Percentiles rank a stretch among this genome's conserved stretches.
These are phyloP conservation scores for Diaporthe ilicicola DNA, from an alignment of 2,329 filamentous ascomycete genomes.

Conservation along the genomic window DNA sequence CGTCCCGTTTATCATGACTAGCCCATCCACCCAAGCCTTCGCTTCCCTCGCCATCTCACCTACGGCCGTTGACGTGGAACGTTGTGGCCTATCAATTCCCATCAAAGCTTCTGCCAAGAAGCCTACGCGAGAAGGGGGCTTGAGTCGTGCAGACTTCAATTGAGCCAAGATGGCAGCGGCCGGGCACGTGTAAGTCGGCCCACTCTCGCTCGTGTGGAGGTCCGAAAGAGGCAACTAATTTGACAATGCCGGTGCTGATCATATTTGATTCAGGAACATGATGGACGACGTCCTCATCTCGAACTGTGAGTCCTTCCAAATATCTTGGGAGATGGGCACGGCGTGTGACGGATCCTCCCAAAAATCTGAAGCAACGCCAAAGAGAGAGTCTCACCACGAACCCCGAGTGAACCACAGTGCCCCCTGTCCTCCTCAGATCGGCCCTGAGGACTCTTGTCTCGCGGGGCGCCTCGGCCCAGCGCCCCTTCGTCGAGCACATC, in stretches of 20 bases:
- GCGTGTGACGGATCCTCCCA: background rate
- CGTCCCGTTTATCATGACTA: background rate
- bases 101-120: background rate
- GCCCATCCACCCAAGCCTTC: too few species aligned
- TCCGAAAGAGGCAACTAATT: slow-evolving; percentile 8
- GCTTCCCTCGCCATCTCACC: background rate
- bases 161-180: slow-evolving; percentile 10
- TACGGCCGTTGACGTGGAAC: background rate
- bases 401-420: slow-evolving; percentile 37
- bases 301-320: slow-evolving; percentile 41
- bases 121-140: background rate
- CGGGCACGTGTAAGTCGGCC: slow-evolving; percentile 26
- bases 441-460: slow-evolving; percentile 45
- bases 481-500: slow-evolving; percentile 45
- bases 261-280: slow-evolving; percentile 43
- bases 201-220: background rate
- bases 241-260: slow-evolving; percentile 19
- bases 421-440: slow-evolving; percentile 44
- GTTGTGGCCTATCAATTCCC: background rate
- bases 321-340: too few species aligned
- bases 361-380: background rate
- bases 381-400: background rate
- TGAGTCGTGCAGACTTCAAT: slow-evolving; percentile 1
- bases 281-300: slow-evolving; percentile 53
- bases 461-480: slow-evolving; percentile 41